phyloP scores from a whole-genome alignment of 768 basidiomycete genomes.

The Pisolithus microcarpus region DNA sequence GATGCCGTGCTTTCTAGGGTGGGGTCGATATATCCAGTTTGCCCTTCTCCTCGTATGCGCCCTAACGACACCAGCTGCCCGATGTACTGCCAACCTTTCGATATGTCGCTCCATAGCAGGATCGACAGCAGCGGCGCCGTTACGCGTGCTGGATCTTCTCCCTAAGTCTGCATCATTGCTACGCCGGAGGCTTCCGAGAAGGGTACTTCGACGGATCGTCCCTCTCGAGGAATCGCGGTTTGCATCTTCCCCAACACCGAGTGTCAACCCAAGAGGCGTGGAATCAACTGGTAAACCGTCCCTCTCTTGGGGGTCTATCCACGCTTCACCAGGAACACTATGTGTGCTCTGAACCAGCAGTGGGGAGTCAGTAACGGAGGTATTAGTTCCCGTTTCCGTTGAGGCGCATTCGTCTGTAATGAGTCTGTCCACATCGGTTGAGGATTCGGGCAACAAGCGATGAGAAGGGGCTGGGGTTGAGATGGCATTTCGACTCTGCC shows the following conservation, averaged over 20 bases:
- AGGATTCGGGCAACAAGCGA: background rate
- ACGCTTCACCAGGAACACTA: conserved; percentile 44
- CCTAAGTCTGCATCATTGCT: conserved; percentile 12
- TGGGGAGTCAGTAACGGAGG: conserved; percentile 7
- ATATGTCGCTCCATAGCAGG: conserved; percentile 13
- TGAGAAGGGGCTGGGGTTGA: background rate
- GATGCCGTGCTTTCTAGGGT: background rate
- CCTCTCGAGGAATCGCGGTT: background rate
- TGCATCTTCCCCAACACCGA: background rate
- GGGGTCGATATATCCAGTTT: conserved; percentile 13
- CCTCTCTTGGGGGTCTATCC: conserved; percentile 56
- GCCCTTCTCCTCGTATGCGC: conserved; percentile 34
- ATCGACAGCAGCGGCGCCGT: conserved; percentile 1
- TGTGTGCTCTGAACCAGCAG: conserved; percentile 24
- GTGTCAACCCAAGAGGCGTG: conserved; percentile 15
- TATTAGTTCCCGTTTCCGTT: background rate
- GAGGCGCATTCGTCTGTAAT: conserved; percentile 7
- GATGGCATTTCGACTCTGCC: background rate
- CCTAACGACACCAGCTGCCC: conserved; percentile 38
- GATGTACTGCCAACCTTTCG: conserved; percentile 25
- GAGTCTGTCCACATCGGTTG: conserved; percentile 3
- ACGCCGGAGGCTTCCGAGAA: conserved; percentile 4
- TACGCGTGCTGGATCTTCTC: background rate
- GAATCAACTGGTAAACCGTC: conserved; percentile 49
- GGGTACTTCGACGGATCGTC: background rate